Base-by-base conservation (phyloP, 2,329 filamentous ascomycete species). In the Aspergillus fijiensis region DNA sequence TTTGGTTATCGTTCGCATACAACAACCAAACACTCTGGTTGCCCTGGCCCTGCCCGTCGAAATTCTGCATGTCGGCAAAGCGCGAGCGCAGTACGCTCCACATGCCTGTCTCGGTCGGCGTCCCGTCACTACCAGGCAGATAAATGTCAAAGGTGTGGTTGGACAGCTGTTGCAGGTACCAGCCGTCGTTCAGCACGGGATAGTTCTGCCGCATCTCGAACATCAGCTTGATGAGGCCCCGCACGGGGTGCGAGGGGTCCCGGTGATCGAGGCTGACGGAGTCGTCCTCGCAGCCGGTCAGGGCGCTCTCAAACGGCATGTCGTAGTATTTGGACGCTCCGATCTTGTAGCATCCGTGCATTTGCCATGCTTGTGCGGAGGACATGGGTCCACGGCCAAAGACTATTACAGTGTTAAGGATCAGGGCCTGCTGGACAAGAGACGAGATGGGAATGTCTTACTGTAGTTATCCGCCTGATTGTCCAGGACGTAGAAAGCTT, bases 341-440 rank as follows among this genome's bases (percentile, higher is more conserved):
- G 5, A 87, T 76, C 12, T 74, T 75, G 72, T 87, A 88, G 70
- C 86, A 88, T 11, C 86, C 86, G 63, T 88, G 86, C 49, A 80
- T 78, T 65, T 86, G 83, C 86, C 86, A 88, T 3, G 85, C 86
- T 3, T 81, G 80, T 1, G 84, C 78, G 2, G 84, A 80, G 5
- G 82, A 81, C 81, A 88, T 87, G 2, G 86, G 75, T 66, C 85
- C 83, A 65, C 86, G 82, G 23, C 86, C 86, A 66, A 84, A 88
- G 35, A 88, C 53, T 55, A 35, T 31, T 31, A 9, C 4, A 35
- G 4, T 12, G 27, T 55, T 21, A 55, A 27, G 39, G 10, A 33
- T 3, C 1, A 23, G 53, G 11, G 14, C 23, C 23, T 4, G 4
- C 1, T 19, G 12, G 39, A 19, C 3, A 16, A 5, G 6, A 19